These are phyloP conservation scores for Rhizopogon rudus DNA, from an alignment of 768 basidiomycete species.

Conservation along the genomic window DNA sequence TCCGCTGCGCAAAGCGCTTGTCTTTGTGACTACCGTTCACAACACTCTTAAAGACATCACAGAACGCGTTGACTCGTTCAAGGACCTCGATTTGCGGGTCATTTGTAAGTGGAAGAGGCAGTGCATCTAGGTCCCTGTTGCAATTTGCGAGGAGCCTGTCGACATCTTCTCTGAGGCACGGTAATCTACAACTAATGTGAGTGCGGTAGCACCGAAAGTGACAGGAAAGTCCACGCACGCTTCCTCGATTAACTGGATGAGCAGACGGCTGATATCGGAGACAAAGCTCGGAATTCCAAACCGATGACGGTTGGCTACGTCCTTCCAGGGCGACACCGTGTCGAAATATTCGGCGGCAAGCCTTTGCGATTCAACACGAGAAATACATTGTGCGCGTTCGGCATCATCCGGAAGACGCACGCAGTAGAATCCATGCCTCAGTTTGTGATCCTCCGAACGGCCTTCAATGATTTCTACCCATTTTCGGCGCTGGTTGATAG, in stretches of 20 bases:
- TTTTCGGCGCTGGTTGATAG: slow-evolving; percentile 27
- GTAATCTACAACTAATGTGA: slow-evolving; percentile 17
- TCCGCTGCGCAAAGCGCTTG: slow-evolving; percentile 26
- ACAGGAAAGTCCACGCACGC: slow-evolving; percentile 13
- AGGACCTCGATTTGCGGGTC: slow-evolving; percentile 36
- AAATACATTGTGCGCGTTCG: slow-evolving; percentile 27
- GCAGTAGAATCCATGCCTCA: slow-evolving; percentile 40
- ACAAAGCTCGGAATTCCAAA: slow-evolving; percentile 35
- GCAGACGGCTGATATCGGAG: slow-evolving; percentile 27
- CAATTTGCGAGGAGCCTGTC: slow-evolving; percentile 20
- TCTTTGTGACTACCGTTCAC: slow-evolving; percentile 23
- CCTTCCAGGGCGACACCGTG: slow-evolving; percentile 31
- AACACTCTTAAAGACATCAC: slow-evolving; percentile 21
- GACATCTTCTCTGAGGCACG: slow-evolving; percentile 25
- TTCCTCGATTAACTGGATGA: slow-evolving; percentile 31
- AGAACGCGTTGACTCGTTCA: slow-evolving; percentile 29
- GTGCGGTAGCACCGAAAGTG: not conserved
- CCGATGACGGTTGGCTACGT: slow-evolving; percentile 16
- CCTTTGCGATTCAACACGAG: slow-evolving; percentile 27
- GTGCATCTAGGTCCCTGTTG: slow-evolving; percentile 14
- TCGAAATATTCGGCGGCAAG: slow-evolving; percentile 32
- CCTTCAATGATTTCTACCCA: slow-evolving; percentile 44
- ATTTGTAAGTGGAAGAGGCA: slow-evolving; percentile 25
- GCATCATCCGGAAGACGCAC: slow-evolving; percentile 37
- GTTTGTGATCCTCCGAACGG: slow-evolving; percentile 22